Evolutionary conservation across 2,329 filamentous ascomycete species (phyloP), one percentile per base, ranked within the genome.

Genomic region (Chrysosporium queenslandicum): DNA sequence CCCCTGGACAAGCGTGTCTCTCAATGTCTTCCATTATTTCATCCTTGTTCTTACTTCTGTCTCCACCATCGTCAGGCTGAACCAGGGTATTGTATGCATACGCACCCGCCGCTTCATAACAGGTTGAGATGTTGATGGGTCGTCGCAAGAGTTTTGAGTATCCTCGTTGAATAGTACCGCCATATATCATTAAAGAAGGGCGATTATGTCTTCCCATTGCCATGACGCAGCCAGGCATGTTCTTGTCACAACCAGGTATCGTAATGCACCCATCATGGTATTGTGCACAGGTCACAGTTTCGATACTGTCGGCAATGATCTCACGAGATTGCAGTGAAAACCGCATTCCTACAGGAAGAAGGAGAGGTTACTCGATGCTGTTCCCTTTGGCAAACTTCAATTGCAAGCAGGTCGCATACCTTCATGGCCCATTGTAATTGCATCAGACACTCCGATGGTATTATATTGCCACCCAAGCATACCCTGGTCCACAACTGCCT

Each of bases 391-490:
- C 4, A 14, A 12, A 11, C 12, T 12, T 21, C 23, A 16, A 16
- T 25, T 7, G 39, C 2, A 5, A 16, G 29, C 6, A 7, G 20
- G 16, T 9, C 25, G 23, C 72, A 58, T 63, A 87, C 86, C 89
- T 73, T 95, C 87, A 58, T 85, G 85, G 50, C 91, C 90, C 90
- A 96, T 96, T 2, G 91, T 94, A 63, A 96, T 95, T 46, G 83
- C 90, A 68, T 95, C 89, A 8, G 87, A 89, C 9, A 96, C 82
- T 47, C 90, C 88, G 57, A 95, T 80, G 16, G 89, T 94, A 67
- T 92, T 94, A 71, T 90, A 95, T 67, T 94, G 88, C 89, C 89
- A 97, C 40, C 81, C 90, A 21, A 97, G 76, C 87, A 96, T 94
- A 21, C 83, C 85, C 62, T 90, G 80, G 61, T 86, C 86, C 60